phyloP scores from a whole-genome alignment of 495 filamentous ascomycete genomes.

The Acidomyces sp. region DNA sequence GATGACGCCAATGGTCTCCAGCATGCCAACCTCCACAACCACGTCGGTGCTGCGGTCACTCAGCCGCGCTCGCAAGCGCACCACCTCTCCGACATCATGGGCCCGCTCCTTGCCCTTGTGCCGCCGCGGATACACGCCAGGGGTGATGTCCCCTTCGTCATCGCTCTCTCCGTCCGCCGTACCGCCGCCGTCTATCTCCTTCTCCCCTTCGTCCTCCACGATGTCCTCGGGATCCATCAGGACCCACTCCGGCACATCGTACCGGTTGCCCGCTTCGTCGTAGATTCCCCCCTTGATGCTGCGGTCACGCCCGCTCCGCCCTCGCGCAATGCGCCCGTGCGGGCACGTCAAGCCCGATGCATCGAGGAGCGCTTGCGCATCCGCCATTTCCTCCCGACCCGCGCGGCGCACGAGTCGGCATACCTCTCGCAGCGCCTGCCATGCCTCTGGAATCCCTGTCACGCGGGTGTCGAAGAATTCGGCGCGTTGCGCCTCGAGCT shows the following conservation, averaged over 20 bases:
- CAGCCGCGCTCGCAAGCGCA: slow-evolving; percentile 50
- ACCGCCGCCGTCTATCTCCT: slow-evolving; percentile 14
- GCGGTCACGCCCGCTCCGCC: slow-evolving; percentile 21
- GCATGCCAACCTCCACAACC: slow-evolving; percentile 43
- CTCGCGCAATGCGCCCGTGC: slow-evolving; percentile 50
- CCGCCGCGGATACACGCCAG: slow-evolving; percentile 1
- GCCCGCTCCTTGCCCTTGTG: slow-evolving; percentile 20
- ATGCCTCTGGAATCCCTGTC: slow-evolving; percentile 61
- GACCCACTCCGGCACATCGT: slow-evolving; percentile 62
- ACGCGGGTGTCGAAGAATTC: slow-evolving; percentile 57
- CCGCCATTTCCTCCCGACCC: slow-evolving; percentile 48
- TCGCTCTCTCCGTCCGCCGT: slow-evolving; percentile 2
- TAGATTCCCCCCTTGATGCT: slow-evolving; percentile 50
- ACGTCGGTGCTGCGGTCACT: slow-evolving; percentile 61
- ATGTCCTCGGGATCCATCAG: slow-evolving; percentile 65
- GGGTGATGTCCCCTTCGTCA: not conserved
- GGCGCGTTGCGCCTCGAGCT: slow-evolving; percentile 28
- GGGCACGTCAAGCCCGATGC: slow-evolving; percentile 71
- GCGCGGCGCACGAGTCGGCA: slow-evolving; percentile 48
- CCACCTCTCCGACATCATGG: slow-evolving; percentile 34
- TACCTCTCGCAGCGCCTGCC: slow-evolving; percentile 56
- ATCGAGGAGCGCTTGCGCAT: slow-evolving; percentile 65
- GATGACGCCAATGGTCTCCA: slow-evolving; percentile 49
- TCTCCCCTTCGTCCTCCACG: slow-evolving; percentile 28
- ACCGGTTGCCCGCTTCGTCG: slow-evolving; percentile 63